Percentiles rank a stretch among this genome's conserved stretches.
Conservation (phyloP, 371 early-diverging fungal species). For the Nematocida ironsii region DNA sequence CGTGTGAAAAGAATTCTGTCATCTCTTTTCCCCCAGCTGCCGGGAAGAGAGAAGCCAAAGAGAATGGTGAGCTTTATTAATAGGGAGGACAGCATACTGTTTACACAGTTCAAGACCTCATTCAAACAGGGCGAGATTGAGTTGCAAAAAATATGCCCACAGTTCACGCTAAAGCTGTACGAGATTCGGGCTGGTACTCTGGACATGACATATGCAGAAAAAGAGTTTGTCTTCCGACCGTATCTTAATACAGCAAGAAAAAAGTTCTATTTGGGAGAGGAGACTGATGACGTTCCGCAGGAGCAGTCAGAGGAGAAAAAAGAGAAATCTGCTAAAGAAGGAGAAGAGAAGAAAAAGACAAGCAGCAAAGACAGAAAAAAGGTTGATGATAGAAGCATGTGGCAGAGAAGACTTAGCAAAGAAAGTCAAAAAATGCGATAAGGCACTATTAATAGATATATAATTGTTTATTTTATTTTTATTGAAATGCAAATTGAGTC, state of each 20-base stretch:
- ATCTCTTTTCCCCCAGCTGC: slow-evolving; percentile 71
- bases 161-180: slow-evolving; percentile 86
- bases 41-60: slow-evolving; percentile 87
- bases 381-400: not conserved
- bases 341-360: not conserved
- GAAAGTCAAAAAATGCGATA: not conserved
- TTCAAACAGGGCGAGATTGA: slow-evolving; percentile 81
- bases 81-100: slow-evolving; percentile 88
- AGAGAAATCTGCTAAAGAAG: not conserved
- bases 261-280: slow-evolving; percentile 60
- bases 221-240: slow-evolving; percentile 89
- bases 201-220: slow-evolving; percentile 86
- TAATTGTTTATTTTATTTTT: slow-evolving; percentile 36
- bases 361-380: not conserved
- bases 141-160: slow-evolving; percentile 89
- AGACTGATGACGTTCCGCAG: not conserved
- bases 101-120: slow-evolving; percentile 86
- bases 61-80: slow-evolving; percentile 91
- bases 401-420: not conserved
- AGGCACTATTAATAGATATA: slow-evolving; percentile 5
- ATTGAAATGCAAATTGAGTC: slow-evolving; percentile 41
- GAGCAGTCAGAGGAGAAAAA: not conserved
- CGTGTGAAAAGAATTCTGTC: slow-evolving; percentile 53
- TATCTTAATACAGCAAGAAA: slow-evolving; percentile 88
- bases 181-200: slow-evolving; percentile 73